phyloP scores from a whole-genome alignment of 2,329 filamentous ascomycete genomes.

The Talaromyces albobiverticillius region DNA sequence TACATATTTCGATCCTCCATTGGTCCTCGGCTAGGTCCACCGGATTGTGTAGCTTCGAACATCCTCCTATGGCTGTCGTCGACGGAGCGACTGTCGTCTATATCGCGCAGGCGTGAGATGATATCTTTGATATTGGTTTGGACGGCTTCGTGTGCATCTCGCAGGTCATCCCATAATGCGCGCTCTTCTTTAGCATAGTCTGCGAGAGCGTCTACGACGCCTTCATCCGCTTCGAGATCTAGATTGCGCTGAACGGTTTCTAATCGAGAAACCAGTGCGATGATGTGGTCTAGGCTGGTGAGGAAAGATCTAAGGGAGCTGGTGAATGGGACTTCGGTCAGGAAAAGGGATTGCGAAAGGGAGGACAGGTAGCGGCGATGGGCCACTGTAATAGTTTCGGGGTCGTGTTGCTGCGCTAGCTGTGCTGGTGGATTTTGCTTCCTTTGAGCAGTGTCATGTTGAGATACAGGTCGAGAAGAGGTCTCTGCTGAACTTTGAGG shows the following conservation, averaged over 20 bases:
- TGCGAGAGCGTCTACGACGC: constrained; percentile 72
- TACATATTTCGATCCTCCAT: constrained; percentile 49
- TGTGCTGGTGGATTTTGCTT: constrained; percentile 10
- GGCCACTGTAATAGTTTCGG: constrained; percentile 76
- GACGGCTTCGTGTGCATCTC: constrained; percentile 61
- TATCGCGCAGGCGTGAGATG: constrained; percentile 54
- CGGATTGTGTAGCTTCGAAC: constrained; percentile 23
- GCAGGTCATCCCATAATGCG: constrained; percentile 64
- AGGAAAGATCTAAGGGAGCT: constrained; percentile 37
- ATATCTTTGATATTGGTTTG: constrained; percentile 65
- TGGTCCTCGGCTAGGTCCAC: constrained; percentile 23
- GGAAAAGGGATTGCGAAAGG: constrained; percentile 50
- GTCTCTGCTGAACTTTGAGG: constrained; percentile 22
- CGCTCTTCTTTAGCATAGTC: constrained; percentile 70
- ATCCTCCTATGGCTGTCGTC: constrained; percentile 31
- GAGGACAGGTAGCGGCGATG: constrained; percentile 73
- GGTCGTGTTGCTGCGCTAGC: constrained; percentile 61
- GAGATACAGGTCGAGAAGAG: constrained; percentile 37
- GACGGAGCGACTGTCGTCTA: constrained; percentile 56
- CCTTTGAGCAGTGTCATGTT: constrained; percentile 21
- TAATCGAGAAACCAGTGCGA: constrained; percentile 71
- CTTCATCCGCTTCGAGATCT: constrained; percentile 78
- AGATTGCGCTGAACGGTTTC: constrained; percentile 73
- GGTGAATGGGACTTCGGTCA: constrained; percentile 42
- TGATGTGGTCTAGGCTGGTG: constrained; percentile 70